Evolutionary conservation across 2,329 filamentous ascomycete genomes (phyloP).

Genomic region (Aspergillus vadensis): DNA sequence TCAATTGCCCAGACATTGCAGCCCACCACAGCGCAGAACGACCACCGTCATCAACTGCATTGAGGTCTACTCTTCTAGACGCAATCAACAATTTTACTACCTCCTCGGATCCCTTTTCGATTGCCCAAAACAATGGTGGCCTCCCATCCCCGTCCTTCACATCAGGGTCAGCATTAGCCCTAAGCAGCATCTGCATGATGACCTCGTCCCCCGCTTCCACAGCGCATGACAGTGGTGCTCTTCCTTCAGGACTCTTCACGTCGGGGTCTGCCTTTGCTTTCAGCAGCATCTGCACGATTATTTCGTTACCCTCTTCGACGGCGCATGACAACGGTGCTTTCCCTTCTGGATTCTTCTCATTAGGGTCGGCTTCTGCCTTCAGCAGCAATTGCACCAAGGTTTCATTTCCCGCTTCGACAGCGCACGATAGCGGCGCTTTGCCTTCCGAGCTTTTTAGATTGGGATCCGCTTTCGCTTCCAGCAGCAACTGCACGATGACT

Average conservation of each 20-base stretch:
- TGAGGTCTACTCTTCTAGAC: constrained; percentile 22
- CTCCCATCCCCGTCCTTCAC: constrained; percentile 3
- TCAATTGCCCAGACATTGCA: constrained; percentile 24
- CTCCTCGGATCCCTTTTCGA: constrained; percentile 23
- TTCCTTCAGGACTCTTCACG: constrained; percentile 12
- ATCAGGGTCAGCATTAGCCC: constrained; percentile 17
- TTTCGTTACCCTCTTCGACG: constrained; percentile 22
- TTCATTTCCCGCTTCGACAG: constrained; percentile 21
- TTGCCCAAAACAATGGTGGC: constrained; percentile 23
- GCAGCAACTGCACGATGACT: constrained; percentile 22
- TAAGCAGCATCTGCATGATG: constrained; percentile 23
- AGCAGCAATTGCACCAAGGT: constrained; percentile 22
- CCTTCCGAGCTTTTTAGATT: constrained; percentile 17
- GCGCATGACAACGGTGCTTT: constrained; percentile 19
- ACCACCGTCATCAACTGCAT: constrained; percentile 22
- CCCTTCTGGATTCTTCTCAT: constrained; percentile 11
- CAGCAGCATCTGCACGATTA: constrained; percentile 24
- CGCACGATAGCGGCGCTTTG: constrained; percentile 18
- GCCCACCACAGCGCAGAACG: constrained; percentile 28
- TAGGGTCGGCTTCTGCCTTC: constrained; percentile 14
- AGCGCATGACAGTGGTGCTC: constrained; percentile 20
- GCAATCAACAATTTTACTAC: constrained; percentile 30
- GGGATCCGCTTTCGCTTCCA: constrained; percentile 18
- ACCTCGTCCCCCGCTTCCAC: constrained; percentile 20
- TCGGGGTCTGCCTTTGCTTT: constrained; percentile 18